Percentiles rank a stretch among this genome's conserved stretches.
Conservation (phyloP, 805 yeast genomes). For the Saturnispora serradocipensis region DNA sequence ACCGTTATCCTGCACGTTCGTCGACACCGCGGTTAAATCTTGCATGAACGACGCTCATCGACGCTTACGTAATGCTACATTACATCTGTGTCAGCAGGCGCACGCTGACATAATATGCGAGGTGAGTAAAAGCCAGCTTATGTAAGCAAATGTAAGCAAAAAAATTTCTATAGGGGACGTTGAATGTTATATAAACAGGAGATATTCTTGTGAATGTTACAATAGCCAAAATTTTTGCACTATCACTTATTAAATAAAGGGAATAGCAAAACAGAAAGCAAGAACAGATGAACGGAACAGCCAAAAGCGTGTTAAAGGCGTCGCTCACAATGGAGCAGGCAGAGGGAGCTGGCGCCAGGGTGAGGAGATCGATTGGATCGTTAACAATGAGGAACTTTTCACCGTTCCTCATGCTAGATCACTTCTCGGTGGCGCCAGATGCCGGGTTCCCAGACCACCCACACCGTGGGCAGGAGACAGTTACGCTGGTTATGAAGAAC, state of each 20-base stretch:
- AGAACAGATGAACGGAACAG: slow-evolving; percentile 19
- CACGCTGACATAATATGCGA: background rate
- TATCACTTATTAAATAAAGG: background rate
- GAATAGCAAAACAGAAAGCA: background rate
- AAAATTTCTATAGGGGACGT: background rate
- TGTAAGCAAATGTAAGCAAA: background rate
- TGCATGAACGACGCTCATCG: background rate
- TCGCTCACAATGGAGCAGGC: slow-evolving; percentile 58
- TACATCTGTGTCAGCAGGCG: background rate
- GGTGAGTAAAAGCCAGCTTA: background rate
- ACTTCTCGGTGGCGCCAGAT: slow-evolving; percentile 53
- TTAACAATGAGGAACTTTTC: slow-evolving; percentile 60
- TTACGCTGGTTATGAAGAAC: slow-evolving; percentile 58
- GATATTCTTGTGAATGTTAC: background rate
- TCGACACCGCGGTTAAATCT: slow-evolving; percentile 5
- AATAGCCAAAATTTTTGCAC: background rate
- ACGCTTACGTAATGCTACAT: background rate
- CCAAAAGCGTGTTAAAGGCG: slow-evolving; percentile 41
- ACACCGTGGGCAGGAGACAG: slow-evolving; percentile 77
- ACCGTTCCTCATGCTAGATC: slow-evolving; percentile 78
- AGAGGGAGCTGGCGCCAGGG: slow-evolving; percentile 86
- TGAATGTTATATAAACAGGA: background rate
- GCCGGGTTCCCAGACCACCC: slow-evolving; percentile 82
- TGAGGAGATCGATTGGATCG: slow-evolving; percentile 73
- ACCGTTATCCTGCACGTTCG: background rate